Conservation (phyloP, 495 filamentous ascomycete genomes). For the Letharia columbiana region DNA sequence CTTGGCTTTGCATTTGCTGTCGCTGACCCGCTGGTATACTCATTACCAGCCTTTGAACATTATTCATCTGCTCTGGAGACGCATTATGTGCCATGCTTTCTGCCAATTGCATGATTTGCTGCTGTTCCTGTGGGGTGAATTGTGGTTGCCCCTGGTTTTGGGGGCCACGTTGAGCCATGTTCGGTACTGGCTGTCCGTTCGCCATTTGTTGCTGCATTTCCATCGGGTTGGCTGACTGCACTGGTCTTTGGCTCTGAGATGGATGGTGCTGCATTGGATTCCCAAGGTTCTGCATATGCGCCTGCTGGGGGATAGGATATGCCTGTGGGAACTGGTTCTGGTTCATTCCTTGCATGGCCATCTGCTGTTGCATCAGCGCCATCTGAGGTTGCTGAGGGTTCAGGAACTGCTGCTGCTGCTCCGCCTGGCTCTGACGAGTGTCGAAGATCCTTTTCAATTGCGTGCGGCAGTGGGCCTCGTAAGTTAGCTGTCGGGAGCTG, state of each 20-base stretch:
- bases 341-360: slow-evolving; percentile 31
- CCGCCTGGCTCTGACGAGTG: slow-evolving; percentile 25
- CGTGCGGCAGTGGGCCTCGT: slow-evolving; percentile 22
- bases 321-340: slow-evolving; percentile 11
- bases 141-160: background rate
- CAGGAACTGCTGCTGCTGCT: slow-evolving; percentile 40
- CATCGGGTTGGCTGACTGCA: slow-evolving; percentile 4
- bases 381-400: slow-evolving; percentile 42
- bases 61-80: slow-evolving; percentile 14
- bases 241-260: background rate
- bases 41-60: slow-evolving; percentile 26
- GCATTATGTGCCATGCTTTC: slow-evolving; percentile 5
- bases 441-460: slow-evolving; percentile 35
- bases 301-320: slow-evolving; percentile 7
- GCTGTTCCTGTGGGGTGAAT: slow-evolving; percentile 36
- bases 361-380: slow-evolving; percentile 37
- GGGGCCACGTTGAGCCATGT: slow-evolving; percentile 17
- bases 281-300: background rate
- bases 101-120: slow-evolving; percentile 34
- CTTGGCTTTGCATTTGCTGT: slow-evolving; percentile 24
- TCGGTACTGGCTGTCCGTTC: slow-evolving; percentile 18
- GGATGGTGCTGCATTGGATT: background rate
- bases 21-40: slow-evolving; percentile 41
- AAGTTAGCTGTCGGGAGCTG: background rate
- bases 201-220: slow-evolving; percentile 19